Conservation (phyloP, 2,329 filamentous ascomycete genomes). For the Triangularia verruculosa region DNA sequence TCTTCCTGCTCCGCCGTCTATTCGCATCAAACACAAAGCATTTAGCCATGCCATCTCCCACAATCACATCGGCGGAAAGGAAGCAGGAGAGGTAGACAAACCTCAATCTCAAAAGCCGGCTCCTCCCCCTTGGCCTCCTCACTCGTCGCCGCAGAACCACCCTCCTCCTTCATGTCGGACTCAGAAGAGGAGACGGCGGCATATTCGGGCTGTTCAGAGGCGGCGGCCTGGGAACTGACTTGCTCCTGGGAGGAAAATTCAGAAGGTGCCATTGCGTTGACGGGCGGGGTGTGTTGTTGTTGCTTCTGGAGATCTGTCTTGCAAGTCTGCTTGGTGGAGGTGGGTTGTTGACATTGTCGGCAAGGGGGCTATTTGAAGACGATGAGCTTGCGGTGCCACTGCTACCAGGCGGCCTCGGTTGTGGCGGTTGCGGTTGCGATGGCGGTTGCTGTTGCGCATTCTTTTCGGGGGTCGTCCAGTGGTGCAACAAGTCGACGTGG, state of each 20-base stretch:
- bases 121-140: constrained; percentile 34
- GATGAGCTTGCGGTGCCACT: background rate
- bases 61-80: background rate
- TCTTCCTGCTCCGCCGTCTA: background rate
- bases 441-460: background rate
- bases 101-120: background rate
- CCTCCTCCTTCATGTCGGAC: constrained; percentile 32
- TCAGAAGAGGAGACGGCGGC: constrained; percentile 30
- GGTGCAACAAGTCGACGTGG: constrained; percentile 19
- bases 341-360: background rate
- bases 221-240: constrained; percentile 20
- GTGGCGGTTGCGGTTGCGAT: background rate
- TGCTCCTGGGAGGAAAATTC: constrained; percentile 19
- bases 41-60: background rate
- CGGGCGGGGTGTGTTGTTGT: background rate
- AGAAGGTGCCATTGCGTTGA: constrained; percentile 8
- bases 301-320: background rate
- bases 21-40: background rate
- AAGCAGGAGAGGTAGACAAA: background rate
- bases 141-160: constrained; percentile 31
- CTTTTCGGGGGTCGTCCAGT: constrained; percentile 12
- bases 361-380: background rate
- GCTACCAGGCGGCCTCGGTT: background rate
- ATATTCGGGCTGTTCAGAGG: constrained; percentile 29
- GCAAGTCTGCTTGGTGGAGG: background rate